Base-by-base conservation (phyloP, 257 asterid species). In the Thymus mandschuricus region DNA sequence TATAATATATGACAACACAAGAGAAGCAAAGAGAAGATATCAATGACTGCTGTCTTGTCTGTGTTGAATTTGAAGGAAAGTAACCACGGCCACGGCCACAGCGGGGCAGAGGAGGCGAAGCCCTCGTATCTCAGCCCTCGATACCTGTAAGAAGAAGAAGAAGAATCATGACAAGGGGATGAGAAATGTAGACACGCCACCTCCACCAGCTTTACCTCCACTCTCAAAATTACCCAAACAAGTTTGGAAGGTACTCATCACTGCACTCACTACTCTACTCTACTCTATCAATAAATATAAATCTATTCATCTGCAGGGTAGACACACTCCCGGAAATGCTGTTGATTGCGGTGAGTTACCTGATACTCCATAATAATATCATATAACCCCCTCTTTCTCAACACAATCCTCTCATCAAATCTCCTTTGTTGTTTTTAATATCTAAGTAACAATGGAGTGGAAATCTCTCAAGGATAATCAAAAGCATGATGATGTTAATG, bases 111-210 rank as follows among this genome's bases (percentile, higher is more conserved):
- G 87, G 76, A 80, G 90, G 75, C 76, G 85, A 44, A 87, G 93
- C 73, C 90, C 88, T 0, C 72, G 88, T 75, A 80, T 87, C 78
- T 76, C 82, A 11, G 86, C 83, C 80, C 68, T 80, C 15, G 84
- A 81, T 44, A 59, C 59, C 65, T 59, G 43, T 12, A 59, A 34
- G 21, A 11, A 10, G 8, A 68, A 15, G 4, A 57, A 57, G 38
- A 9, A 12, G 3, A 65, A 48, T 75, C 79, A 59, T 57, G 64
- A 7, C 6, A 11, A 48, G 54, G 33, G 55, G 81, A 73, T 63
- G 80, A 82, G 87, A 55, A 85, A 71, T 70, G 35, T 74, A 65
- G 77, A 78, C 54, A 79, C 58, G 8, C 54, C 55, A 49, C 2
- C 12, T 49, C 27, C 66, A 12, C 2, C 31, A 38, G 44, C 44